These are phyloP conservation scores for Mycena alexandri DNA, from an alignment of 768 basidiomycete species.

Conservation along the genomic window DNA sequence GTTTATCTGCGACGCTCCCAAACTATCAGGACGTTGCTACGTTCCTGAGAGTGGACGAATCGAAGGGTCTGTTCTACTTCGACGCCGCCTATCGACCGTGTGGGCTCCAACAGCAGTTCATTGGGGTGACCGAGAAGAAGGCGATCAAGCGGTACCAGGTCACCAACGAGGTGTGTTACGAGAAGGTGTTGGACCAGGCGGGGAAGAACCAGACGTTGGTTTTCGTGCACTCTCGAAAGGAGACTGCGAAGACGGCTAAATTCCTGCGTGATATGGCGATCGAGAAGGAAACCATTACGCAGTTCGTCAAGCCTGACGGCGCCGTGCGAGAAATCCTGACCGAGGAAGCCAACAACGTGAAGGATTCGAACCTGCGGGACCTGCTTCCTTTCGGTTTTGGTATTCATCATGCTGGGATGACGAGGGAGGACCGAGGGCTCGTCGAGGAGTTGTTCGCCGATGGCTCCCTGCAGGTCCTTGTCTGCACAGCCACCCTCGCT, in stretches of 20 bases:
- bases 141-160: conserved; percentile 98
- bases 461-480: conserved; percentile 92
- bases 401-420: conserved; percentile 98
- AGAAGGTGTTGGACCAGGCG: conserved; percentile 94
- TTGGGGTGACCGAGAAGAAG: conserved; percentile 99
- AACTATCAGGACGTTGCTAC: conserved; percentile 98
- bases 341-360: conserved; percentile 85
- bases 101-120: conserved; percentile 95
- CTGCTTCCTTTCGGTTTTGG: conserved; percentile 96
- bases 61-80: conserved; percentile 96
- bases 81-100: conserved; percentile 95
- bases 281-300: conserved; percentile 96
- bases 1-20: conserved; percentile 96
- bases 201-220: conserved; percentile 93
- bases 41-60: conserved; percentile 94
- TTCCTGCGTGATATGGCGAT: conserved; percentile 96
- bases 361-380: conserved; percentile 87
- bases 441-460: conserved; percentile 97
- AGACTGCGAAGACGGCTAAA: conserved; percentile 96
- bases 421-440: conserved; percentile 87
- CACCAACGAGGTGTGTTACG: conserved; percentile 99
- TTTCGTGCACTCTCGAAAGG: conserved; percentile 98
- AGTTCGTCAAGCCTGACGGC: conserved; percentile 94
- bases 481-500: conserved; percentile 97
- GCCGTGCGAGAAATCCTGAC: conserved; percentile 92